Evolutionary conservation across 2,329 filamentous ascomycete genomes (phyloP).

Genomic region (Amauroascus verrucosus): DNA sequence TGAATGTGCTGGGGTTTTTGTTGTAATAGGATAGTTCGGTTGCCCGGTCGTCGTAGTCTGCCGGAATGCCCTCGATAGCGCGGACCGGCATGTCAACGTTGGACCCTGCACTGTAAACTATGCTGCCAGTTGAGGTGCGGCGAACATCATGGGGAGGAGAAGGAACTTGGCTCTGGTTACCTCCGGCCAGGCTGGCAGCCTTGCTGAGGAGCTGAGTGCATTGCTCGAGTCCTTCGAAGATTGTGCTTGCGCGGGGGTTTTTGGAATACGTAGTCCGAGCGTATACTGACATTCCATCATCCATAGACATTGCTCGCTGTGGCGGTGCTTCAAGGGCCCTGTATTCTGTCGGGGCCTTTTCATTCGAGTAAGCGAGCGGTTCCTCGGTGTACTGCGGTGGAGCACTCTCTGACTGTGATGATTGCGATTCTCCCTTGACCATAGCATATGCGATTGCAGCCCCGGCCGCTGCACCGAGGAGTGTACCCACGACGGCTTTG

Average conservation of each 20-base stretch:
- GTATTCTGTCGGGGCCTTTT: slow-evolving; percentile 21
- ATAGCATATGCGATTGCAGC: slow-evolving; percentile 68
- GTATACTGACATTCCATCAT: slow-evolving; percentile 23
- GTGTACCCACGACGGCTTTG: slow-evolving; percentile 60
- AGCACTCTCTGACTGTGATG: slow-evolving; percentile 18
- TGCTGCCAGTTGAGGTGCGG: slow-evolving; percentile 30
- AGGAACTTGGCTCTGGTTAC: neutral
- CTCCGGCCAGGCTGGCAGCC: slow-evolving; percentile 12
- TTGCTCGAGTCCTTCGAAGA: slow-evolving; percentile 32
- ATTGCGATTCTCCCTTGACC: slow-evolving; percentile 37
- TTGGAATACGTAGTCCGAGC: slow-evolving; percentile 31
- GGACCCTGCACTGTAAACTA: slow-evolving; percentile 25
- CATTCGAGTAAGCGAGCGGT: neutral
- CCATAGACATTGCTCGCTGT: slow-evolving; percentile 22
- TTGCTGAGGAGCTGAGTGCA: slow-evolving; percentile 15
- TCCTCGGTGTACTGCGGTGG: slow-evolving; percentile 21
- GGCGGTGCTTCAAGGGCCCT: slow-evolving; percentile 28
- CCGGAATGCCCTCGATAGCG: slow-evolving; percentile 32
- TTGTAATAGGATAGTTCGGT: slow-evolving; percentile 13
- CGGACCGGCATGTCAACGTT: slow-evolving; percentile 27
- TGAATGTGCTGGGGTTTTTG: slow-evolving; percentile 30
- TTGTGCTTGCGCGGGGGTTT: slow-evolving; percentile 33
- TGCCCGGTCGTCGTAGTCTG: slow-evolving; percentile 20
- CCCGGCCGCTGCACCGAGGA: slow-evolving; percentile 69
- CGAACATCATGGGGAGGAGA: slow-evolving; percentile 15